Base-by-base conservation (phyloP, 257 asterid genomes). In the Solanum pennellii region DNA sequence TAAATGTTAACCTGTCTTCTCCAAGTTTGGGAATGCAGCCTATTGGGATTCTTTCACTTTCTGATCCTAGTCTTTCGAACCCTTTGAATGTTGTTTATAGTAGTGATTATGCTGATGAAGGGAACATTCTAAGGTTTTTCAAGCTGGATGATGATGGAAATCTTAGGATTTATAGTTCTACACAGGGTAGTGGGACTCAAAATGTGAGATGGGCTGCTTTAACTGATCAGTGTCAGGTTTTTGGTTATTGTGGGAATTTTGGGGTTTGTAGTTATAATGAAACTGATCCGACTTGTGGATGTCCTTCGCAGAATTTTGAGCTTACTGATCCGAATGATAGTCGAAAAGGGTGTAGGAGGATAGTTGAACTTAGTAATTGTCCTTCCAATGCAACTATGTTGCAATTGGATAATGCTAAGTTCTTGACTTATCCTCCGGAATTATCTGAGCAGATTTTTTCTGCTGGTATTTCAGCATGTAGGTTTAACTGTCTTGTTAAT, bases 261-360 rank as follows among this genome's bases (percentile, higher is more conserved):
- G 99, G 99, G 52, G 89, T 96, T 25, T 96, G 99, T 75, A 92
- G 98, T 83, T 95, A 95, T 88, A 92, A 93, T 77, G 94, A 93
- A 2, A 88, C 94, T 2, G 87, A 89, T 18, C 98, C 98, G 0
- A 87, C 90, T 21, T 96, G 99, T 60, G 92, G 92, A 6, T 96
- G 98, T 47, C 94, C 99, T 18, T 96, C 99, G 0, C 87, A 25
- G 83, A 96, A 96, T 89, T 96, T 96, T 23, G 96, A 90, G 14
- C 88, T 90, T 3, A 37, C 90, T 47, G 97, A 96, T 91, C 88
- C 87, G 0, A 87, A 52, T 20, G 98, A 95, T 88, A 86, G 89
- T 69, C 89, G 98, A 86, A 87, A 90, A 89, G 99, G 99, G 65
- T 96, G 99, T 83, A 93, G 66, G 93, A 91, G 95, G 88, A 94